Evolutionary conservation across 2,329 filamentous ascomycete genomes (phyloP), one percentile per base, ranked within the genome.

Genomic region (Tolypocladium nubicola): DNA sequence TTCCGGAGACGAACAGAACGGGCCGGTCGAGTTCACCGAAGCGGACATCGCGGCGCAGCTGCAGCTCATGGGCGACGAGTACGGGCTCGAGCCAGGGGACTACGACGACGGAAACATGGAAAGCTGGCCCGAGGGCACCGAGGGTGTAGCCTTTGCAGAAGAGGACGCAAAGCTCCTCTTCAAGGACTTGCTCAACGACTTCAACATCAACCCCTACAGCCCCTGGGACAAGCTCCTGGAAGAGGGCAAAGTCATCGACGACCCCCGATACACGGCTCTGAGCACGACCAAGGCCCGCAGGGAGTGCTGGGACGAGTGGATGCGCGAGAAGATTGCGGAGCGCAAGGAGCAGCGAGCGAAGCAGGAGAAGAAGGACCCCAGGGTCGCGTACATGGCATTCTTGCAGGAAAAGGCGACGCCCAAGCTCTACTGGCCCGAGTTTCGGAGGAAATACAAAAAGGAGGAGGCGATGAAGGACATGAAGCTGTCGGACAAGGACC

Each of bases 391-490:
- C 70, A 75, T 97, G 59, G 81, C 82, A 0, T 88, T 99, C 61
- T 76, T 99, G 37, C 85, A 93, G 61, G 83, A 87, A 53, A 83
- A 90, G 63, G 93, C 92, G 0, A 94, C 87, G 0, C 87, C 90
- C 0, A 97, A 96, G 73, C 79, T 99, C 1, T 99, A 96, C 77
- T 99, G 94, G 94, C 87, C 90, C 0, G 94, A 99, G 69, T 99
- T 99, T 73, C 90, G 89, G 65, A 81, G 94, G 39, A 99, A 97
- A 69, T 94, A 85, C 72, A 88, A 87, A 62, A 92, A 88, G 62
- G 91, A 96, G 61, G 72, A 82, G 0, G 81, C 86, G 55, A 91
- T 99, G 88, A 88, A 86, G 60, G 88, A 93, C 59, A 76, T 82
- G 37, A 81, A 79, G 54, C 76, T 92, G 30, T 75, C 77, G 39